phyloP scores from a whole-genome alignment of 495 filamentous ascomycete genomes.

The Penicillium verhagenii region DNA sequence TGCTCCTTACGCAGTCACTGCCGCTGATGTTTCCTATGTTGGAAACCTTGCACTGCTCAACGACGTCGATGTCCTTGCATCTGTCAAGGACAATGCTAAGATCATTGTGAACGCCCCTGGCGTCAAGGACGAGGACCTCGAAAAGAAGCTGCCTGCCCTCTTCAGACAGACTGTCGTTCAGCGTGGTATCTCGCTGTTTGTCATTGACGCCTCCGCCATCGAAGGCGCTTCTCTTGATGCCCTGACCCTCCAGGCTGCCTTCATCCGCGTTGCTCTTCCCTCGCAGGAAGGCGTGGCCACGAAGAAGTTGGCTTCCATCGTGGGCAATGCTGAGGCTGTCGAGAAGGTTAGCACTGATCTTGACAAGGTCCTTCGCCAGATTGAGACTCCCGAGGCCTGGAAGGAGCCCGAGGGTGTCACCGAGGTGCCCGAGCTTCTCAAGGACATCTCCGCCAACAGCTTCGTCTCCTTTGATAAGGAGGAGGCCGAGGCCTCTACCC shows the following conservation, averaged over 20 bases:
- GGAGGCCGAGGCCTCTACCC: conserved; percentile 62
- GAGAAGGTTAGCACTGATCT: conserved; percentile 64
- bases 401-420: conserved; percentile 60
- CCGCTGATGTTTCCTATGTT: conserved; percentile 76
- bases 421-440: conserved; percentile 49
- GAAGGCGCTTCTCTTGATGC: conserved; percentile 61
- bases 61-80: conserved; percentile 68
- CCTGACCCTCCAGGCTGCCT: conserved; percentile 71
- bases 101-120: conserved; percentile 73
- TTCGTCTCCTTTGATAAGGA: conserved; percentile 79
- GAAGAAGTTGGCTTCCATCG: conserved; percentile 58
- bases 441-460: conserved; percentile 69
- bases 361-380: conserved; percentile 62
- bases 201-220: conserved; percentile 64
- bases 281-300: conserved; percentile 49
- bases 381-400: conserved; percentile 80
- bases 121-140: conserved; percentile 81
- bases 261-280: conserved; percentile 69
- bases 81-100: conserved; percentile 67
- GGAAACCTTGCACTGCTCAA: conserved; percentile 76
- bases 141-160: conserved; percentile 74
- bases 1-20: conserved; percentile 73
- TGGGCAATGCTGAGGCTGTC: conserved; percentile 53
- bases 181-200: conserved; percentile 65
- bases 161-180: conserved; percentile 66